Evolutionary conservation across 2,329 filamentous ascomycete species (phyloP), one percentile per base, ranked within the genome.

Genomic region (Trichoderma semiorbis): DNA sequence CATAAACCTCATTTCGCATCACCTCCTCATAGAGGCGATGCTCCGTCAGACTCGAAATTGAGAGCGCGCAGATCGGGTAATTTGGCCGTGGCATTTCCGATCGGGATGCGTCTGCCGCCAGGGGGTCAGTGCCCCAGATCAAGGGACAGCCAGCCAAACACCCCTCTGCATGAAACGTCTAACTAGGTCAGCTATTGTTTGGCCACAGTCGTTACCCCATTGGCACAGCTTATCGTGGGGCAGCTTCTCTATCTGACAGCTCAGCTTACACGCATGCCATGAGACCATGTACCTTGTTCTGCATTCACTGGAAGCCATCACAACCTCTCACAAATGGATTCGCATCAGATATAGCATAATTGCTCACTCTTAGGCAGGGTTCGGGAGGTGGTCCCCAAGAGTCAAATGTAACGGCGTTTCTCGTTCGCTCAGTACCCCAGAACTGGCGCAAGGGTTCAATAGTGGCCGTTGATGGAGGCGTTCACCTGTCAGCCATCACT

Each of bases 381-480:
- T 90, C 94, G 60, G 93, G 94, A 65, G 96, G 96, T 72, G 96
- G 96, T 67, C 96, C 96, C 36, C 88, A 89, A 77, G 96, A 99
- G 85, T 91, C 94, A 80, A 96, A 95, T 80, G 92, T 93, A 28
- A 98, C 95, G 0, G 93, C 94, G 3, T 90, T 98, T 72, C 88
- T 99, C 24, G 93, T 98, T 61, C 92, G 95, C 61, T 95, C 95
- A 5, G 87, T 92, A 11, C 88, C 91, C 34, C 89, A 92, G 67
- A 88, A 90, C 73, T 99, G 96, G 96, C 85, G 87, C 63, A 92
- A 91, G 76, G 91, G 92, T 58, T 98, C 94, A 0, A 81, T 98
- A 53, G 85, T 98, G 32, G 94, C 95, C n/a, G 92, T 99, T 67
- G 96, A 99, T 84, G 95, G 94, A 11, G 96, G 96, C 62, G 93